These are phyloP conservation scores for Maudiozyma bulderi DNA, from an alignment of 805 yeast genomes.

Conservation along the genomic window DNA sequence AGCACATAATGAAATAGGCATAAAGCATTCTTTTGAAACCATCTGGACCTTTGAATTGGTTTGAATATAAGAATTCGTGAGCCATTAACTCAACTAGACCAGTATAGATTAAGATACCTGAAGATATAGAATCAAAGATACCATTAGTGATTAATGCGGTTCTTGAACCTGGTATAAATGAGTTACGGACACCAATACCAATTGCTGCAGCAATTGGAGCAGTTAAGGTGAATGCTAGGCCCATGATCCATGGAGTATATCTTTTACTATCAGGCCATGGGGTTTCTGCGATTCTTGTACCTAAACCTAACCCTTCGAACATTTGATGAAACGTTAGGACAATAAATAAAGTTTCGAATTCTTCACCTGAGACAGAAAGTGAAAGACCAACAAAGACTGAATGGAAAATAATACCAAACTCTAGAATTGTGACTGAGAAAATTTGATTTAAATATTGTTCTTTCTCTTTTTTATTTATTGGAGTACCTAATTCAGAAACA, in stretches of 20 bases:
- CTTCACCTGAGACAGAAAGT: constrained; percentile 68
- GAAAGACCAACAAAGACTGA: constrained; percentile 75
- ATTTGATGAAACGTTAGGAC: constrained; percentile 68
- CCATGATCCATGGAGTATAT: constrained; percentile 50
- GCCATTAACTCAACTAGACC: constrained; percentile 76
- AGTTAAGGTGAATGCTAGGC: constrained; percentile 41
- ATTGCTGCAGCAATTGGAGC: constrained; percentile 72
- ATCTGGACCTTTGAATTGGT: constrained; percentile 52
- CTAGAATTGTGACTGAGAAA: constrained; percentile 48
- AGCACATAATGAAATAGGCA: constrained; percentile 36
- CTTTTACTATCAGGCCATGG: constrained; percentile 39
- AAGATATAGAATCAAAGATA: constrained; percentile 61
- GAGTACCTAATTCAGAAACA: constrained; percentile 6
- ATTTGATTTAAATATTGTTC: constrained; percentile 50
- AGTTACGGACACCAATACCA: constrained; percentile 64
- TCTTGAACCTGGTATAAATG: constrained; percentile 51
- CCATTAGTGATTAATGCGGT: constrained; percentile 60
- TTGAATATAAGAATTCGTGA: constrained; percentile 51
- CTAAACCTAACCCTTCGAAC: constrained; percentile 82
- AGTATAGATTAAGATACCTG: constrained; percentile 71
- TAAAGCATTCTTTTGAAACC: constrained; percentile 42
- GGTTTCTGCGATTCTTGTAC: constrained; percentile 59
- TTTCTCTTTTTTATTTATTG: constrained; percentile 13
- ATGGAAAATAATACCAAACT: constrained; percentile 75
- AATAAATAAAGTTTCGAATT: constrained; percentile 59